phyloP scores from a whole-genome alignment of 2,329 filamentous ascomycete species.

The Fusarium sp. region DNA sequence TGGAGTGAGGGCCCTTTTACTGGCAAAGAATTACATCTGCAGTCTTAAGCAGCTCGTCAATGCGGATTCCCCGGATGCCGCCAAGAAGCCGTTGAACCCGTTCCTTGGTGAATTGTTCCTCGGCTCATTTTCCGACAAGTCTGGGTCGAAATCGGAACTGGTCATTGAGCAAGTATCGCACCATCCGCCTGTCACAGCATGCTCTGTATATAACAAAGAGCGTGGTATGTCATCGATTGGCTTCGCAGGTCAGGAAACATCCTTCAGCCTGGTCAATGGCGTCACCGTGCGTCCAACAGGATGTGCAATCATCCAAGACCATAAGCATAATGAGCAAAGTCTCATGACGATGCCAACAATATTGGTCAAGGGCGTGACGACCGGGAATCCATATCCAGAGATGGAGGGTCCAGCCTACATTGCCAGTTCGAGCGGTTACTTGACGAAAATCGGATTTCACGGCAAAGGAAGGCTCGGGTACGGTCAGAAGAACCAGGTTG shows the following conservation, averaged over 20 bases:
- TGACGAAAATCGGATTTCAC: constrained; percentile 13
- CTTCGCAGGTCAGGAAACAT: constrained; percentile 15
- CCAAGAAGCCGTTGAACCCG: constrained; percentile 62
- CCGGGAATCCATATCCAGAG: constrained; percentile 12
- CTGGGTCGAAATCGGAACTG: constrained; percentile 45
- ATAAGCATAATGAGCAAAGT: constrained; percentile 6
- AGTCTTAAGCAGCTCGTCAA: constrained; percentile 15
- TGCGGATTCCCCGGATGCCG: constrained; percentile 1
- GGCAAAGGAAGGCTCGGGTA: constrained; percentile 3
- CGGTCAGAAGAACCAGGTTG: constrained; percentile 14
- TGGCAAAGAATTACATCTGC: constrained; percentile 16
- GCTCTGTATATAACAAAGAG: constrained; percentile 15
- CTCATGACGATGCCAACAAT: constrained; percentile 24
- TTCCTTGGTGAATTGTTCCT: constrained; percentile 63
- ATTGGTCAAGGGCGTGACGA: constrained; percentile 7
- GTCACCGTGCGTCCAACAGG: constrained; percentile 11
- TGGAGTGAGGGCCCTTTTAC: constrained; percentile 2
- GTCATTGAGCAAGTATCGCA: constrained; percentile 60
- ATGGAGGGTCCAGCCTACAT: constrained; percentile 12
- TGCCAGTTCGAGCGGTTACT: constrained; percentile 8
- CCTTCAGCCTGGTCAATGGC: constrained; percentile 11
- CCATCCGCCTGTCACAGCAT: constrained; percentile 62
- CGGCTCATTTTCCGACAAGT: constrained; percentile 48
- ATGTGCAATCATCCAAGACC: constrained; percentile 9
- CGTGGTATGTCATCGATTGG: constrained; percentile 15